Evolutionary conservation across 192 early-diverging fungal species (phyloP).

Genomic region (Coemansia sp.): DNA sequence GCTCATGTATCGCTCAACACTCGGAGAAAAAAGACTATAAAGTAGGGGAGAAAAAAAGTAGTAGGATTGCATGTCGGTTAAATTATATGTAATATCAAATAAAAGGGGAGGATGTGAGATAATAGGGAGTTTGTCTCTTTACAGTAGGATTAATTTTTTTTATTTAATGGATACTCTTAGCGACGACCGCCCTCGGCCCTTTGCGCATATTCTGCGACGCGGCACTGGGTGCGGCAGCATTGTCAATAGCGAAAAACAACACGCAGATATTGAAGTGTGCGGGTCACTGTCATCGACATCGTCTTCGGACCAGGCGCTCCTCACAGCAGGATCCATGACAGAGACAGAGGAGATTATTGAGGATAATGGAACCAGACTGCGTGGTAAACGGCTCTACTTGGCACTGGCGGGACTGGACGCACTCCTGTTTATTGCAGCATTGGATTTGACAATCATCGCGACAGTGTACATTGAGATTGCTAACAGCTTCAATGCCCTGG

Average conservation of each 20-base stretch:
- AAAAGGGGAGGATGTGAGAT: no score
- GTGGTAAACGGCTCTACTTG: conserved; percentile 29
- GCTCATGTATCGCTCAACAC: conserved; percentile 27
- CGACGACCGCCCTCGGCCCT: neutral
- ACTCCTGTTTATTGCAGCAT: conserved; percentile 69
- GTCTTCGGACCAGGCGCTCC: neutral
- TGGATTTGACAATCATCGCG: conserved; percentile 85
- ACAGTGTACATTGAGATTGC: conserved; percentile 76
- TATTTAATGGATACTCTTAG: neutral
- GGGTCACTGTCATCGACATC: neutral
- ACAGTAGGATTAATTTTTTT: neutral
- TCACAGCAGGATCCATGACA: neutral
- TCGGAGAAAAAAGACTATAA: conserved; percentile 36
- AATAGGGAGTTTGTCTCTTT: no score
- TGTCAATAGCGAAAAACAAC: neutral
- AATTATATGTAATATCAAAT: no score
- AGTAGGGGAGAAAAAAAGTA: neutral
- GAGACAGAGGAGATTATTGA: neutral
- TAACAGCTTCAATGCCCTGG: conserved; percentile 66
- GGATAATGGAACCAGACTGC: neutral
- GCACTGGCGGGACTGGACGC: conserved; percentile 56
- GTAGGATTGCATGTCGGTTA: no score
- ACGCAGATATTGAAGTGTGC: neutral
- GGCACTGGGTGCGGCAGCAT: neutral
- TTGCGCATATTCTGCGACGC: conserved; percentile 3